phyloP scores from a whole-genome alignment of 176 grass and related monocot genomes.

The Aegilops longissima region DNA sequence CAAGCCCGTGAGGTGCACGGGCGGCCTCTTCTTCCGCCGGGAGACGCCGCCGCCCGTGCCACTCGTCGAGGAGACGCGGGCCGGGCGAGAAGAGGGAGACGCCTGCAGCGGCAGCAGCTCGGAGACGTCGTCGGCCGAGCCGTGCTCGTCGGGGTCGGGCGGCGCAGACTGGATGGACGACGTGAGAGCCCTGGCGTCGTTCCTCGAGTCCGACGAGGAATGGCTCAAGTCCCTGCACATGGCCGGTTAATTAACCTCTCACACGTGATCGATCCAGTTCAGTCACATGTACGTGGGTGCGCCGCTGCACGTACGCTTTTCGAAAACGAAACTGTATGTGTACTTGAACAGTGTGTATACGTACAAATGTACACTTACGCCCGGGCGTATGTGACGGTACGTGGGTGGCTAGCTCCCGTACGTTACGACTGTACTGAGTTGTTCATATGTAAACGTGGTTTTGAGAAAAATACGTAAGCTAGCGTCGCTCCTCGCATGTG shows the following conservation, averaged over 20 bases:
- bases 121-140: slow-evolving; percentile 19
- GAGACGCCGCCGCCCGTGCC: background rate
- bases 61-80: background rate
- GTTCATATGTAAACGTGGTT: background rate
- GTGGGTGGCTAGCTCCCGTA: background rate
- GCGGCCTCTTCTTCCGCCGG: slow-evolving; percentile 27
- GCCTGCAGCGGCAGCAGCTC: slow-evolving; percentile 34
- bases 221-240: slow-evolving; percentile 38
- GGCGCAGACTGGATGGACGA: slow-evolving; percentile 61
- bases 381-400: background rate
- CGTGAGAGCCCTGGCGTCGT: slow-evolving; percentile 51
- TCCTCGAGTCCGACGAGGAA: slow-evolving; percentile 66
- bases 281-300: background rate
- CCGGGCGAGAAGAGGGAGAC: background rate
- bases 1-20: slow-evolving; percentile 50
- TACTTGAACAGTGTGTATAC: background rate
- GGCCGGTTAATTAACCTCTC: background rate
- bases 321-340: background rate
- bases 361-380: background rate
- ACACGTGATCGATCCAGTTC: background rate
- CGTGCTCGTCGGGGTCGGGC: background rate
- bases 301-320: background rate
- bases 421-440: background rate
- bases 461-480: background rate
- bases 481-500: background rate